phyloP scores from a whole-genome alignment of 805 yeast genomes.

The Metschnikowia cerradonensis region DNA sequence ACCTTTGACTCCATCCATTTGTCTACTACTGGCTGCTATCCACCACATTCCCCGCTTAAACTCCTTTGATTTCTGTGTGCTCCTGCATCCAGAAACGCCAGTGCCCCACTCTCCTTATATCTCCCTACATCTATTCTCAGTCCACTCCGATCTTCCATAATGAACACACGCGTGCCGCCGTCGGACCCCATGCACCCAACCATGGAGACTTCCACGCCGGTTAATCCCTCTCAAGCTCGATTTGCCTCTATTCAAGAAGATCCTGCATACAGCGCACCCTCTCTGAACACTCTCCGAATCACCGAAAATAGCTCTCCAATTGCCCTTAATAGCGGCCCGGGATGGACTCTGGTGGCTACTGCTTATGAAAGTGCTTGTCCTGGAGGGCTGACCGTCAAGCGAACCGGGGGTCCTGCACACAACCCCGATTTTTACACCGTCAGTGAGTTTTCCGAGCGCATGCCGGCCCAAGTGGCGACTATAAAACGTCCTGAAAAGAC shows the following conservation, averaged over 20 bases:
- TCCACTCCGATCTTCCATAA: neutral
- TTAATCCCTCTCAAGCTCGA: constrained; percentile 3
- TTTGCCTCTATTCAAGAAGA: neutral
- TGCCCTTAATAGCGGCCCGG: neutral
- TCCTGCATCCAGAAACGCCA: neutral
- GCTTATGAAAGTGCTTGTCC: neutral
- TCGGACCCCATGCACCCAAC: constrained; percentile 13
- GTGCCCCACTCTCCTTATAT: neutral
- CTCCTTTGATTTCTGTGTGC: neutral
- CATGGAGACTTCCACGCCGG: constrained; percentile 20
- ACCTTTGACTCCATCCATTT: neutral
- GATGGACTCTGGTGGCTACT: neutral
- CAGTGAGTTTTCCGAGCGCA: constrained; percentile 3
- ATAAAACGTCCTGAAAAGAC: neutral
- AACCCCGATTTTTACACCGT: constrained; percentile 8
- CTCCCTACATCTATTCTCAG: neutral
- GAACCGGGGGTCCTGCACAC: neutral
- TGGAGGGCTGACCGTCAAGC: neutral
- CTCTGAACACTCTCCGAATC: neutral
- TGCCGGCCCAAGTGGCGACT: neutral
- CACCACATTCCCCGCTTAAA: too few relatives aligned
- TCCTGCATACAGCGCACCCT: neutral
- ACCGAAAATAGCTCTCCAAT: constrained; percentile 9
- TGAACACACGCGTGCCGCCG: constrained; percentile 5
- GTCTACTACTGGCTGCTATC: too few relatives aligned